Percentiles rank a stretch among this genome's conserved stretches.
Conservation (phyloP, 768 basidiomycete genomes). For the Hortiboletus flavorubellus region DNA sequence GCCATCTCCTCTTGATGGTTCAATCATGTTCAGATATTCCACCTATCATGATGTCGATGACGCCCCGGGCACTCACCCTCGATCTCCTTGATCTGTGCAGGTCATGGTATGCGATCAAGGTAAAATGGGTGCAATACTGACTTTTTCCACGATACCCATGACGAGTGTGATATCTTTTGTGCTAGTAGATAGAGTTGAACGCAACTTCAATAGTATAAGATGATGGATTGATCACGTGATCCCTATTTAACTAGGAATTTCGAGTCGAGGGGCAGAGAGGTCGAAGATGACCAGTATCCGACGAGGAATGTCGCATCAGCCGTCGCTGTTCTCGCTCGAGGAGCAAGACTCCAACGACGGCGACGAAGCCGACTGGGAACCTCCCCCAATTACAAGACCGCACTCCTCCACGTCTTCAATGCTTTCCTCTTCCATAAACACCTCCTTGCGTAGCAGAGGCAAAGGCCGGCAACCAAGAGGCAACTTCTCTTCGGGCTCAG, state of each 20-base stretch:
- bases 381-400: slow-evolving; percentile 31
- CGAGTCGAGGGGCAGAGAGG: not conserved
- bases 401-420: slow-evolving; percentile 21
- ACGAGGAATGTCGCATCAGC: slow-evolving; percentile 45
- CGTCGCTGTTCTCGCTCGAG: slow-evolving; percentile 65
- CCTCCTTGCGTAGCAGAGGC: slow-evolving; percentile 29
- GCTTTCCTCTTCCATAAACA: slow-evolving; percentile 29
- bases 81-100: slow-evolving; percentile 83
- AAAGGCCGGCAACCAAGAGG: slow-evolving; percentile 32
- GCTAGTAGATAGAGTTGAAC: not conserved
- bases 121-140: slow-evolving; percentile 17
- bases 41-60: not conserved
- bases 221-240: slow-evolving; percentile 9
- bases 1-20: slow-evolving; percentile 86
- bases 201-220: too few species aligned
- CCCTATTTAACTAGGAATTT: not conserved
- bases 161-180: slow-evolving; percentile 19
- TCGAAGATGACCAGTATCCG: slow-evolving; percentile 21
- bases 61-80: slow-evolving; percentile 62
- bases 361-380: slow-evolving; percentile 46
- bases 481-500: slow-evolving; percentile 28
- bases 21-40: slow-evolving; percentile 8
- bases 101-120: slow-evolving; percentile 4
- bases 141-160: slow-evolving; percentile 97
- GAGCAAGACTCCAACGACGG: slow-evolving; percentile 48